Evolutionary conservation across 345 rosid genomes (phyloP).

Genomic region (Salix exigua): DNA sequence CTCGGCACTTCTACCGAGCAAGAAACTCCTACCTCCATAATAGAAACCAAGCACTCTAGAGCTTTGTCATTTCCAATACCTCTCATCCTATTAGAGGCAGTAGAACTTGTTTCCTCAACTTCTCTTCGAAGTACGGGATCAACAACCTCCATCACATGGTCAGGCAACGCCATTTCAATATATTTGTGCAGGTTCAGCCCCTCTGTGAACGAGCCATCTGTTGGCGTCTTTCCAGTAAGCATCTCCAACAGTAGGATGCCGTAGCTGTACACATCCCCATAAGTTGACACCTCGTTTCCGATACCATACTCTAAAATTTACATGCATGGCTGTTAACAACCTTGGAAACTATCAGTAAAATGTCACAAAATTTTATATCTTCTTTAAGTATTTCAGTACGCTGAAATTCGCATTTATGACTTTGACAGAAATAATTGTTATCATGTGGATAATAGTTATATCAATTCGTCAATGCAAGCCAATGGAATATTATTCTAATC

Average conservation of each 20-base stretch:
- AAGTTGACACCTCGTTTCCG: not conserved
- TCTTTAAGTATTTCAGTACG: no score
- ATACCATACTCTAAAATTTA: not conserved
- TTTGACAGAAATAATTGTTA: no score
- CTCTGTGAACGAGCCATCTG: conserved; percentile 4
- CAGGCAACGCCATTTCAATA: not conserved
- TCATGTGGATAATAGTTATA: no score
- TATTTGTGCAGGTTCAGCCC: not conserved
- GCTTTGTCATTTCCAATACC: not conserved
- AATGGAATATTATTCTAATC: not conserved
- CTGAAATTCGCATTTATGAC: no score
- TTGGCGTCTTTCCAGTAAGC: conserved; percentile 12
- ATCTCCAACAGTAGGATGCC: conserved; percentile 35
- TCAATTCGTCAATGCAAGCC: not conserved
- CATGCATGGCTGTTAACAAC: not conserved
- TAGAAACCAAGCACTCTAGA: not conserved
- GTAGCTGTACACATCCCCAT: conserved; percentile 27
- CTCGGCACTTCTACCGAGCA: not conserved
- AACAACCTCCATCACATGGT: not conserved
- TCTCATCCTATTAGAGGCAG: not conserved
- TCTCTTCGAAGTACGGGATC: not conserved
- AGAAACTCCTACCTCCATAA: not conserved
- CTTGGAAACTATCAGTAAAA: no score
- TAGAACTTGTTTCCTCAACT: not conserved
- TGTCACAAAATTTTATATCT: no score